phyloP scores from a whole-genome alignment of 768 basidiomycete genomes.

The Macrocybe gigantea region DNA sequence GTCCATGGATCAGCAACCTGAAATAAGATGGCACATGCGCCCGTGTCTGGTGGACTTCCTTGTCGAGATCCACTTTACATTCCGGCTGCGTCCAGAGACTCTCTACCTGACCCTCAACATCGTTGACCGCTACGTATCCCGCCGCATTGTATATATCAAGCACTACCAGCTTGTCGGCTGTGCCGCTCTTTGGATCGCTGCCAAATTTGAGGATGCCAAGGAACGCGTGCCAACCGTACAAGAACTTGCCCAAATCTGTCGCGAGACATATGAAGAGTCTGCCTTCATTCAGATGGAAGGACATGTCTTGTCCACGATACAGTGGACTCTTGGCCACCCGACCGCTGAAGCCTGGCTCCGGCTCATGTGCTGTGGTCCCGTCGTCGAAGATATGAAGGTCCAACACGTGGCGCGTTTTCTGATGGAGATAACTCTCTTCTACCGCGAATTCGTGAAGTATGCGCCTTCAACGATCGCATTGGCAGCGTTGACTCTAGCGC shows the following conservation, averaged over 20 bases:
- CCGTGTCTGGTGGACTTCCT: slow-evolving; percentile 98
- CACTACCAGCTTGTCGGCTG: slow-evolving; percentile 99
- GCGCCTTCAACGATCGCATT: slow-evolving; percentile 82
- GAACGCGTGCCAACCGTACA: slow-evolving; percentile 95
- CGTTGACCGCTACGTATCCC: slow-evolving; percentile 97
- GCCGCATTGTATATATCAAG: slow-evolving; percentile 97
- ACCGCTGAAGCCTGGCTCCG: slow-evolving; percentile 98
- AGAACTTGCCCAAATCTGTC: slow-evolving; percentile 93
- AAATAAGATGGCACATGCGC: slow-evolving; percentile 99
- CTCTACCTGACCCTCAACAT: slow-evolving; percentile 98
- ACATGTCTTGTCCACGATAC: slow-evolving; percentile 92
- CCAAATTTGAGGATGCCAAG: slow-evolving; percentile 99
- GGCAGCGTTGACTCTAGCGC: slow-evolving; percentile 85
- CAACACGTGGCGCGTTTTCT: slow-evolving; percentile 96
- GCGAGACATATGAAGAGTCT: slow-evolving; percentile 92
- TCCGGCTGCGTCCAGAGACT: slow-evolving; percentile 96
- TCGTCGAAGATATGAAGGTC: slow-evolving; percentile 80
- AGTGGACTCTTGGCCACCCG: slow-evolving; percentile 95
- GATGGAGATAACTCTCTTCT: slow-evolving; percentile 99
- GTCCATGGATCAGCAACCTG: slow-evolving; percentile 99
- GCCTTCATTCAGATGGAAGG: slow-evolving; percentile 99
- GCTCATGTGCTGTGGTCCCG: slow-evolving; percentile 68
- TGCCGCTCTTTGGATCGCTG: slow-evolving; percentile 97
- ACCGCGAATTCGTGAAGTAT: slow-evolving; percentile 89
- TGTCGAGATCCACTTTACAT: slow-evolving; percentile 97